A percentile compares a stretch with the other conserved stretches of the same genome.
Conservation (phyloP, 148 eudicot species). For the Fagopyrum esculentum region DNA sequence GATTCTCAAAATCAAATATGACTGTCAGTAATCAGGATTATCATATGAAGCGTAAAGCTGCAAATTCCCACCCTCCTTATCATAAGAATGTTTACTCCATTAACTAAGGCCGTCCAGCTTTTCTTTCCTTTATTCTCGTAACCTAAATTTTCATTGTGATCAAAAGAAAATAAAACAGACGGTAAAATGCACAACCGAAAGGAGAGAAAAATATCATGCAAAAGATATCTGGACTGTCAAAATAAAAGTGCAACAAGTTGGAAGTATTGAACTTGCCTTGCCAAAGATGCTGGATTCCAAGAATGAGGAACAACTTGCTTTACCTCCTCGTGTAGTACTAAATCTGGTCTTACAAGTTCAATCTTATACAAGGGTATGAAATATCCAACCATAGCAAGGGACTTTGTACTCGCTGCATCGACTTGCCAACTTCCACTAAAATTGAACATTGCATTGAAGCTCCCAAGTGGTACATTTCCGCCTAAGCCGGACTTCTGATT, state of each 20-base stretch:
- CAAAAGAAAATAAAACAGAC: not conserved
- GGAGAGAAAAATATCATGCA: not conserved
- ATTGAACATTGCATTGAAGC: constrained; percentile 98
- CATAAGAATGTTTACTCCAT: not conserved
- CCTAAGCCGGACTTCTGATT: constrained; percentile 59
- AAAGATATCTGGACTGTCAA: not conserved
- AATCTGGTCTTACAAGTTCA: constrained; percentile 39
- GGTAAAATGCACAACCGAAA: not conserved
- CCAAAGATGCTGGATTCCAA: constrained; percentile 97
- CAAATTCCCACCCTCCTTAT: not conserved
- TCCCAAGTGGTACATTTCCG: constrained; percentile 78
- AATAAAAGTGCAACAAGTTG: not conserved
- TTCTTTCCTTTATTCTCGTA: not conserved
- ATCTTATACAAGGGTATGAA: constrained; percentile 57
- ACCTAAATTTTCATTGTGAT: not conserved
- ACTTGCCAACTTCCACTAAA: constrained; percentile 82
- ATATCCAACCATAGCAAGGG: constrained; percentile 85
- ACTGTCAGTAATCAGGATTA: not conserved
- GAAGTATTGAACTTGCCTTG: constrained; percentile 50
- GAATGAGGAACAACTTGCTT: constrained; percentile 82
- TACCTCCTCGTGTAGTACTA: constrained; percentile 62
- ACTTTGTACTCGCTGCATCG: constrained; percentile 84
- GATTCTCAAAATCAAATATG: not conserved
- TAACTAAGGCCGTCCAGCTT: not conserved
- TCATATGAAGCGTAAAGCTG: not conserved